These are phyloP conservation scores for Mycena crocata DNA, from an alignment of 768 basidiomycete species.

Conservation along the genomic window DNA sequence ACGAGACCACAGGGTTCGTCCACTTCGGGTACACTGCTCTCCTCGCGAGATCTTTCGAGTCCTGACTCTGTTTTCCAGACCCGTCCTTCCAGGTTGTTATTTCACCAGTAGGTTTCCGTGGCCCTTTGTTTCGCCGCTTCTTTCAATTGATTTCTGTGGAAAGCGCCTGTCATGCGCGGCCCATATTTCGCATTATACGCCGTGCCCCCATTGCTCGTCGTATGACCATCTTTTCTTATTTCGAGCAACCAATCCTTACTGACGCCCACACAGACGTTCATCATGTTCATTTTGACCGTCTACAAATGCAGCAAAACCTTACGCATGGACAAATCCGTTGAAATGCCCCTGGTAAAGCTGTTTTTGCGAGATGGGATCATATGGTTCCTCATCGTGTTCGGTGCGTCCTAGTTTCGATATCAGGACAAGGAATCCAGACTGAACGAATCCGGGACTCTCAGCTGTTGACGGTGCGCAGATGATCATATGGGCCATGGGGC, in stretches of 20 bases:
- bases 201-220: constrained; percentile 1
- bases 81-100: constrained; percentile 9
- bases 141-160: too few species aligned
- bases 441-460: background rate
- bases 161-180: background rate
- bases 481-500: background rate
- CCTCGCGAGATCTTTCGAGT: background rate
- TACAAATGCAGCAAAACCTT: background rate
- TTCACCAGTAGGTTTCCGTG: constrained; percentile 3
- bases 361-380: background rate
- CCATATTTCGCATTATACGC: constrained; percentile 17
- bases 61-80: background rate
- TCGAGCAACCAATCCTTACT: background rate
- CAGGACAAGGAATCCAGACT: too few species aligned
- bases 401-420: background rate
- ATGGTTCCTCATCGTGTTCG: background rate
- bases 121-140: background rate
- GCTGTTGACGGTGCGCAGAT: constrained; percentile 1
- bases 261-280: background rate
- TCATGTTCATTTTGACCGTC: constrained; percentile 1
- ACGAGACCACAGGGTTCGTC: background rate
- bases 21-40: constrained; percentile 3
- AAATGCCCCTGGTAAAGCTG: background rate
- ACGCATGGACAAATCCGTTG: background rate
- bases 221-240: background rate